These are phyloP conservation scores for Spencermartinsiella ligniputridi DNA, from an alignment of 1,139 yeast species.

Conservation along the genomic window DNA sequence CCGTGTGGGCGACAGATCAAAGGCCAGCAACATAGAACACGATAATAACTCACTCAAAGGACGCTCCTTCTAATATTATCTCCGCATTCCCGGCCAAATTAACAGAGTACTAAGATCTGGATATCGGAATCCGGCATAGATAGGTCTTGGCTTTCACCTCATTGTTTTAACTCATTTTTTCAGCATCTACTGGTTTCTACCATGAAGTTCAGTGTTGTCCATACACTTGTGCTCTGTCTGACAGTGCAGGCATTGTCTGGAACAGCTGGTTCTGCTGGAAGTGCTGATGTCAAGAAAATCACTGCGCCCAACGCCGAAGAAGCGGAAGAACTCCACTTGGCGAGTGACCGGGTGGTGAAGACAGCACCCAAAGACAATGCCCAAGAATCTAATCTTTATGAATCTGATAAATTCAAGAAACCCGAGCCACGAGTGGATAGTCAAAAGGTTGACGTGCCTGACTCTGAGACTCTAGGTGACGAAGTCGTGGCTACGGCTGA, in stretches of 20 bases:
- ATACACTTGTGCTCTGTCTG: neutral
- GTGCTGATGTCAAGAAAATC: constrained; percentile 27
- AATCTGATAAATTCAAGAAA: constrained; percentile 29
- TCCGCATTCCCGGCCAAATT: no score
- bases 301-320: constrained; percentile 32
- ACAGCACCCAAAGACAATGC: constrained; percentile 37
- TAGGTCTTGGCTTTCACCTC: no score
- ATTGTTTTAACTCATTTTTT: no score
- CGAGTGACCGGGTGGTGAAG: constrained; percentile 32
- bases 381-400: constrained; percentile 24
- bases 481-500: constrained; percentile 24
- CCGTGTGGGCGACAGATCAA: neutral
- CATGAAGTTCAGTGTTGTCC: neutral
- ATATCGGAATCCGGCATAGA: no score
- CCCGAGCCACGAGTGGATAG: constrained; percentile 30
- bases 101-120: no score
- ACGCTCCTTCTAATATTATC: no score
- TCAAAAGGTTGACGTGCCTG: constrained; percentile 27
- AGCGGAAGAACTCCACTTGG: constrained; percentile 25
- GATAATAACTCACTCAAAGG: no score
- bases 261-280: constrained; percentile 15
- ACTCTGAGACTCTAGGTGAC: constrained; percentile 20
- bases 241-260: constrained; percentile 6
- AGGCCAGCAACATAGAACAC: neutral
- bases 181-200: neutral